A percentile compares a stretch with the other conserved stretches of the same genome.
phyloP scores from a whole-genome alignment of 768 basidiomycete genomes.

The Butyriboletus loyo region DNA sequence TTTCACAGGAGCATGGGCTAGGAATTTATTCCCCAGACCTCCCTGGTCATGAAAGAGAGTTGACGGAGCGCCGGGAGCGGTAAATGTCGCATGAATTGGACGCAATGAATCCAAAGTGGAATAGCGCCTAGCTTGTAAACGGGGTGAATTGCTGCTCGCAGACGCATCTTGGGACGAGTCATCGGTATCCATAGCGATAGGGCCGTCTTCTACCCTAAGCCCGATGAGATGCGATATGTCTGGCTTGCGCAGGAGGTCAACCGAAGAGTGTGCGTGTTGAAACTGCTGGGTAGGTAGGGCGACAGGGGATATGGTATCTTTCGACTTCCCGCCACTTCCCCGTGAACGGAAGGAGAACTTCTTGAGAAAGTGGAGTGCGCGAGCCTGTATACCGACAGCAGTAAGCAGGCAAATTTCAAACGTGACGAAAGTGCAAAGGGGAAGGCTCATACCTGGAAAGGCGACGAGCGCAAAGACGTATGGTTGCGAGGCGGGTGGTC shows the following conservation, averaged over 20 bases:
- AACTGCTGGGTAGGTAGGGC: conserved; percentile 20
- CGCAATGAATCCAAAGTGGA: conserved; percentile 23
- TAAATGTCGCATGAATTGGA: conserved; percentile 9
- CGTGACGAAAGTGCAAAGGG: background rate
- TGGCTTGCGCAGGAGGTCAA: conserved; percentile 31
- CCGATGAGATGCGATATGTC: conserved; percentile 23
- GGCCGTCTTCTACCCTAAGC: conserved; percentile 20
- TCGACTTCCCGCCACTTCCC: conserved; percentile 26
- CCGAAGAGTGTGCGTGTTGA: conserved; percentile 33
- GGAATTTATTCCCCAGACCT: background rate
- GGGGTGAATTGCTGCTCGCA: conserved; percentile 21
- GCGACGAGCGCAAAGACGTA: conserved; percentile 19
- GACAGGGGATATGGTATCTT: conserved; percentile 25
- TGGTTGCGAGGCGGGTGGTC: conserved; percentile 25
- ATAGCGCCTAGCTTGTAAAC: conserved; percentile 17
- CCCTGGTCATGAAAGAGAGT: conserved; percentile 14
- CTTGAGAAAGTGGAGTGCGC: conserved; percentile 40
- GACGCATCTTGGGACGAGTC: conserved; percentile 31
- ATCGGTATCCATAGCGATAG: conserved; percentile 29
- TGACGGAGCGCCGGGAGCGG: conserved; percentile 7
- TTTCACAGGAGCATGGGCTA: background rate
- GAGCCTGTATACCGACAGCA: conserved; percentile 20
- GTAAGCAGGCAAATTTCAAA: conserved; percentile 15
- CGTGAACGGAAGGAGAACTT: conserved; percentile 36
- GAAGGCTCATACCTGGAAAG: conserved; percentile 27